Base-by-base conservation (phyloP, 1,284 basidiomycete genomes). In the Hortiboletus rubellus region DNA sequence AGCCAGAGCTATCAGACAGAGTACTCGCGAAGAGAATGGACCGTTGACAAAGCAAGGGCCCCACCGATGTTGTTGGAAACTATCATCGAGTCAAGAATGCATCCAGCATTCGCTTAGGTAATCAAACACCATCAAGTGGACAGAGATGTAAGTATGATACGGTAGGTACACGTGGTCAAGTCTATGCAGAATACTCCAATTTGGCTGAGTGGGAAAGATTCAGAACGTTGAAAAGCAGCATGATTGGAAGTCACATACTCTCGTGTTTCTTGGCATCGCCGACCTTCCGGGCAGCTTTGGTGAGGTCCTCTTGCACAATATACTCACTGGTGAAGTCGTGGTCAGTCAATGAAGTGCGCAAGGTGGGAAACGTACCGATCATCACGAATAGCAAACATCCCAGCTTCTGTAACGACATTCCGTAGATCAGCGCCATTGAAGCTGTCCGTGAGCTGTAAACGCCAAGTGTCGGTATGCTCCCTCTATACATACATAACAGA, bases 361-460 rank as follows among this genome's bases (percentile, higher is more conserved):
- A 31, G 27, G 0, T 17, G 18, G n/a, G 46, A 41, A 46, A 17
- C 82, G 58, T 60, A 89, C 89, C 92, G 83, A 66, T 98, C 96
- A 61, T 98, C 96, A 50, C 97, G 83, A 68, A 99, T 98, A 14
- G 97, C 97, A 74, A 98, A 98, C 95, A 99, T 98, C 52, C 97
- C 96, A 9, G 96, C 94, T 76, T 99, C 97, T 7, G 97, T 99
- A 52, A 96, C 89, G 14, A 99, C 93, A 73, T 99, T 99, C 53
- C 96, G 84, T 72, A 99, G 73, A 78, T 99, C 97, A 15, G 95
- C 95, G 55, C 95, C 95, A 71, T 97, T 98, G 79, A 98, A 97
- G 1, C 84, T 85, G 69, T 98, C 95, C 15, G 91, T 92, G 24
- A 96, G 83, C 87, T 91, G 22, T 47, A 57, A 52, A 57, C 27